Evolutionary conservation across 2,329 filamentous ascomycete species (phyloP).

Genomic region (Neoascochyta sp.): DNA sequence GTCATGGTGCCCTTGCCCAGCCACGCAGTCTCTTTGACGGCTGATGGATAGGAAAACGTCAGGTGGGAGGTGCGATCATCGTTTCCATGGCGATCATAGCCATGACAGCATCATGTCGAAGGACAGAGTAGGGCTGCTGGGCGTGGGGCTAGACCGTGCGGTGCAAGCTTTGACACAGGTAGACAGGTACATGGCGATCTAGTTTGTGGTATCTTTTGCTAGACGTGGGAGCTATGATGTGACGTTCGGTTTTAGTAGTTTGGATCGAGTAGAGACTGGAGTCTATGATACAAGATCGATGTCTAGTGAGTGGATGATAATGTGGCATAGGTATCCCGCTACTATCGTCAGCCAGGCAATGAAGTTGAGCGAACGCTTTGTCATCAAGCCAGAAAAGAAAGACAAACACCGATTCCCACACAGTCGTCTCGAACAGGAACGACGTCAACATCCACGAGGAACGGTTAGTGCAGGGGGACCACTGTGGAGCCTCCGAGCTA

Average conservation of each 20-base stretch:
- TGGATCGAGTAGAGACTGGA: background rate
- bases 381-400: background rate
- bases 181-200: slow-evolving; percentile 13
- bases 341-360: background rate
- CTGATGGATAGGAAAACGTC: background rate
- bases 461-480: slow-evolving; percentile 23
- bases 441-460: slow-evolving; percentile 17
- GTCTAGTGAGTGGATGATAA: slow-evolving; percentile 2
- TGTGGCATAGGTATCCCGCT: background rate
- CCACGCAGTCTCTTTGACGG: too few species aligned
- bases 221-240: slow-evolving; percentile 4
- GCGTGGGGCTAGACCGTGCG: slow-evolving; percentile 6
- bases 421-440: slow-evolving; percentile 1
- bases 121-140: slow-evolving; percentile 1
- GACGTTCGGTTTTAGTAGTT: slow-evolving; percentile 2
- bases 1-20: slow-evolving; percentile 17
- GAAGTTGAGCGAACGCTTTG: background rate
- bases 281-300: background rate
- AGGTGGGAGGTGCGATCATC: slow-evolving; percentile 1
- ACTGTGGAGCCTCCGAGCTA: slow-evolving; percentile 8
- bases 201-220: slow-evolving; percentile 6
- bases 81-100: slow-evolving; percentile 6
- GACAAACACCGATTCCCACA: background rate
- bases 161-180: slow-evolving; percentile 5
- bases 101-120: slow-evolving; percentile 22